These are phyloP conservation scores for Exophiala xenobiotica DNA, from an alignment of 2,329 filamentous ascomycete genomes.

Conservation along the genomic window DNA sequence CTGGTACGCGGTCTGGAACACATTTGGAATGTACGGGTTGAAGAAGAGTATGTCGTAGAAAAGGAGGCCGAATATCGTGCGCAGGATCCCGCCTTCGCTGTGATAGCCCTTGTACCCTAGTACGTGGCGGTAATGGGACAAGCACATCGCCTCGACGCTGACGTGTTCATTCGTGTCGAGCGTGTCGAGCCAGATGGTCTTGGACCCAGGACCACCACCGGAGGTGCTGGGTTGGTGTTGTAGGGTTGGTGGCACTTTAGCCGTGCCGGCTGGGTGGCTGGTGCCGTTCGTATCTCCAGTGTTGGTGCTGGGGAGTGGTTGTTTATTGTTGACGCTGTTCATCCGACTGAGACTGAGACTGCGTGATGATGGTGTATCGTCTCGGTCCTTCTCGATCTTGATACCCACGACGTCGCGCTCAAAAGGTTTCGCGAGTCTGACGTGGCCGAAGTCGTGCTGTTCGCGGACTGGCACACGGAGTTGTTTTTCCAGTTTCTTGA, in stretches of 20 bases:
- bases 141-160: constrained; percentile 89
- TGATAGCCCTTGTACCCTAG: constrained; percentile 92
- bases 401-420: constrained; percentile 76
- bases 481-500: constrained; percentile 84
- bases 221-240: constrained; percentile 23
- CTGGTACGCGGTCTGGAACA: constrained; percentile 95
- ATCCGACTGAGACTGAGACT: constrained; percentile 20
- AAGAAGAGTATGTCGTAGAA: constrained; percentile 92
- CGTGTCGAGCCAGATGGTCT: constrained; percentile 87
- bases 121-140: constrained; percentile 75
- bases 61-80: constrained; percentile 86
- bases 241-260: constrained; percentile 3
- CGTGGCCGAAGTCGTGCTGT: constrained; percentile 91
- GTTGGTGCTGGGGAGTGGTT: too few relatives aligned
- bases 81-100: constrained; percentile 83
- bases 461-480: constrained; percentile 78
- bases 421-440: constrained; percentile 70
- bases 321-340: constrained; percentile 20
- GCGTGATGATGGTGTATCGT: constrained; percentile 40
- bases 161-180: constrained; percentile 69
- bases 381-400: constrained; percentile 64
- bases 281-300: too few relatives aligned
- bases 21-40: constrained; percentile 75
- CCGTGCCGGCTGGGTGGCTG: too few relatives aligned
- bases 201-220: constrained; percentile 44